Evolutionary conservation across 2,329 filamentous ascomycete genomes (phyloP), one percentile per base, ranked within the genome.

Genomic region (Leptographium radiaticola): DNA sequence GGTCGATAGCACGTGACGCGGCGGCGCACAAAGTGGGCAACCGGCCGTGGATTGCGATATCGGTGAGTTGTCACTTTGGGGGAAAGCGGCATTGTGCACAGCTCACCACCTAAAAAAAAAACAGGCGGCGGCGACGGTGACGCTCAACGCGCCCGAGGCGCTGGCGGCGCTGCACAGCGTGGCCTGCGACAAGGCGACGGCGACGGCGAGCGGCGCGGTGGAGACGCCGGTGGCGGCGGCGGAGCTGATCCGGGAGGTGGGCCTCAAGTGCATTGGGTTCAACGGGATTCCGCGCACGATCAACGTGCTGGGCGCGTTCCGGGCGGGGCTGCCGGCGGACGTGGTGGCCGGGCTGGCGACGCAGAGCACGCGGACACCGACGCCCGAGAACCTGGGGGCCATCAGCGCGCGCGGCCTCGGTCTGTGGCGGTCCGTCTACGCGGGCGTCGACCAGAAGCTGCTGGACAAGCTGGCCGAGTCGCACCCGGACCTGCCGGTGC

Each of bases 211-310:
- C 8, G 53, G 56, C 48, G 57, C 58, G 54, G 52, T 53, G 46
- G 55, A 56, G 57, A 52, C 15, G 53, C 57, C 62, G 52, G 69
- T 77, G 3, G 70, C 74, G 31, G 73, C 77, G 38, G 85, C 84
- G 57, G 84, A 87, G 65, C 73, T 87, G 55, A 86, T 89, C 72
- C 80, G 85, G 61, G 85, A 89, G 60, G 76, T 87, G 56, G 85
- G 83, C 2, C 59, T 60, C 56, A 60, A 60, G 59, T 59, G 57
- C 55, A 60, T 89, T 66, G 82, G 81, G 55, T 87, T 89, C 75
- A 88, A 88, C 70, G 85, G 85, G 59, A 87, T 93, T 61, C 87
- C 88, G 2, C 83, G 88, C 59, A 85, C 83, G 31, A 93, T 93
- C 71, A 93, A 93, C 74, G 83, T 79, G 62, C 81, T 94, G 2